phyloP scores from a whole-genome alignment of 768 basidiomycete species.

The Pisolithus marmoratus region DNA sequence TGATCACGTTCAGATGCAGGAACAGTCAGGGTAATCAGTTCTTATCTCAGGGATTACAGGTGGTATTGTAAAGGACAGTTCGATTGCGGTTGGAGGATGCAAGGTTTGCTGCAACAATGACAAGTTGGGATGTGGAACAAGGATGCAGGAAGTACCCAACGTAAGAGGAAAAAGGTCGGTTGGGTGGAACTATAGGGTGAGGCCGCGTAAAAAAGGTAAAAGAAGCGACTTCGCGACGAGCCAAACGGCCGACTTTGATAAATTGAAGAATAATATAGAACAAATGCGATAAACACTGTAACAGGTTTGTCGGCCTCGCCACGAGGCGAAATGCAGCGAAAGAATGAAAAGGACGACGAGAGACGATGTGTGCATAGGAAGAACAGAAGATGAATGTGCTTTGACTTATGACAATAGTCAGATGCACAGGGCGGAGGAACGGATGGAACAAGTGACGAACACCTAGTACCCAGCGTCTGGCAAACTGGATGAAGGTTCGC shows the following conservation, averaged over 20 bases:
- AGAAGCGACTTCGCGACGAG: constrained; percentile 29
- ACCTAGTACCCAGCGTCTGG: constrained; percentile 16
- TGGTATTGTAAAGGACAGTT: constrained; percentile 35
- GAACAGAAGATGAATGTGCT: constrained; percentile 41
- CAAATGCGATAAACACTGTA: constrained; percentile 43
- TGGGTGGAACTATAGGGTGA: constrained; percentile 9
- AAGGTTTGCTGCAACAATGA: constrained; percentile 43
- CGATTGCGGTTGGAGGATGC: constrained; percentile 32
- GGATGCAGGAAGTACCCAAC: constrained; percentile 15
- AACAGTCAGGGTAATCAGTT: background rate
- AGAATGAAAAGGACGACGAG: constrained; percentile 41
- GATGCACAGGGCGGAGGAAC: constrained; percentile 10
- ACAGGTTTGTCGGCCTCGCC: constrained; percentile 44
- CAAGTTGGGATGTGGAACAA: constrained; percentile 27
- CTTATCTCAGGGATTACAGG: constrained; percentile 23
- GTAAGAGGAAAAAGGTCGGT: constrained; percentile 27
- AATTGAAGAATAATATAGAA: constrained; percentile 82
- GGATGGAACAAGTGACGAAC: constrained; percentile 6
- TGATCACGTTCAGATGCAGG: background rate
- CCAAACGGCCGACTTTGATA: constrained; percentile 45
- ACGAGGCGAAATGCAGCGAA: constrained; percentile 40
- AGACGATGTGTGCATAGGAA: constrained; percentile 53
- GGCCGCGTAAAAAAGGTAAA: constrained; percentile 23
- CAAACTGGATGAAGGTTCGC: constrained; percentile 9
- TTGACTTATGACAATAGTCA: constrained; percentile 14